Evolutionary conservation across 1,139 yeast genomes (phyloP).

Genomic region (Taphrina flavorubra): DNA sequence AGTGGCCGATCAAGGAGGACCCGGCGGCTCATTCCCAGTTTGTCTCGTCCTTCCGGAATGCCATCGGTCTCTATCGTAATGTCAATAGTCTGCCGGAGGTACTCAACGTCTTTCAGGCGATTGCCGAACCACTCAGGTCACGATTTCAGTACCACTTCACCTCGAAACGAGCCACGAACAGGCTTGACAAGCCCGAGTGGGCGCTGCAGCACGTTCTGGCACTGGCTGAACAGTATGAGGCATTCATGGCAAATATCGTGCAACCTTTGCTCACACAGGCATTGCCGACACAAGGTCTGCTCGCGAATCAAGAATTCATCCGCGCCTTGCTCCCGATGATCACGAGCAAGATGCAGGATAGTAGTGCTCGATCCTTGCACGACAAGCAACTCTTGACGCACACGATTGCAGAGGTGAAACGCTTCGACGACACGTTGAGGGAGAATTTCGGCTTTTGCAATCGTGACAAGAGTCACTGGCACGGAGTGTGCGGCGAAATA

Average conservation of each 20-base stretch:
- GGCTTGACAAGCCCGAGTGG: slow-evolving; percentile 76
- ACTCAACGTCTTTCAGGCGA: slow-evolving; percentile 64
- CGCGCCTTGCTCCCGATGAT: slow-evolving; percentile 62
- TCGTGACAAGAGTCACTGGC: slow-evolving; percentile 57
- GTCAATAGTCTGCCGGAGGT: slow-evolving; percentile 48
- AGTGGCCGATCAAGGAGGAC: slow-evolving; percentile 13
- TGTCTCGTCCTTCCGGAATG: background rate
- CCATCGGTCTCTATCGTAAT: background rate
- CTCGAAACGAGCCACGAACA: slow-evolving; percentile 64
- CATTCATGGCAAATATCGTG: slow-evolving; percentile 54
- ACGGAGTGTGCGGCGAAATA: slow-evolving; percentile 65
- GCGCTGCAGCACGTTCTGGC: slow-evolving; percentile 64
- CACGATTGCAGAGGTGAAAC: slow-evolving; percentile 63
- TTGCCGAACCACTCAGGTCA: slow-evolving; percentile 63
- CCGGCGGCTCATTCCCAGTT: background rate
- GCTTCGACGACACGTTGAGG: slow-evolving; percentile 64
- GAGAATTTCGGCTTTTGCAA: slow-evolving; percentile 65
- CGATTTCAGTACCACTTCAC: slow-evolving; percentile 81
- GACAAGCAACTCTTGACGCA: slow-evolving; percentile 65
- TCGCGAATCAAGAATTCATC: slow-evolving; percentile 60
- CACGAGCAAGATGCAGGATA: slow-evolving; percentile 56
- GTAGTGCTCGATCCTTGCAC: slow-evolving; percentile 54
- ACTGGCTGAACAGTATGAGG: slow-evolving; percentile 58
- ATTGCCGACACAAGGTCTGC: slow-evolving; percentile 48
- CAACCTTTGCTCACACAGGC: slow-evolving; percentile 48